A percentile compares a stretch with the other conserved stretches of the same genome.
Evolutionary conservation across 495 filamentous ascomycete species (phyloP).

Genomic region (Mycothermus thermophilus): DNA sequence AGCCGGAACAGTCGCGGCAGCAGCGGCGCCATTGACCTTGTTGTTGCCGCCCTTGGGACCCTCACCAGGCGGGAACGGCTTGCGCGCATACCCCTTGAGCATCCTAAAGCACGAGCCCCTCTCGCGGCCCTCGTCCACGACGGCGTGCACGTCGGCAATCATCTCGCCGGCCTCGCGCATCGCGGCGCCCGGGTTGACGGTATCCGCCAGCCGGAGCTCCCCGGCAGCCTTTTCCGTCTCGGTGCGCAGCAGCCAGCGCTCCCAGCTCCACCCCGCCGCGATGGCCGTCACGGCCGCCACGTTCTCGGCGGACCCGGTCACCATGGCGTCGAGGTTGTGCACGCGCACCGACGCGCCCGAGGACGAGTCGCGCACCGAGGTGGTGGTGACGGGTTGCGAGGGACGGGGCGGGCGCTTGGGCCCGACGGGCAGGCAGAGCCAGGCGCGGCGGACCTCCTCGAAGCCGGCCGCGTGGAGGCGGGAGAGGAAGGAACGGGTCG

Average conservation of each 20-base stretch:
- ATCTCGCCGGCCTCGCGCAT: slow-evolving; percentile 37
- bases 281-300: slow-evolving; percentile 64
- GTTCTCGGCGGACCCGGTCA: slow-evolving; percentile 57
- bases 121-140: slow-evolving; percentile 73
- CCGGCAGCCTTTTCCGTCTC: slow-evolving; percentile 70
- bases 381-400: slow-evolving; percentile 15
- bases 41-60: no score
- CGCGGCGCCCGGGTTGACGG: slow-evolving; percentile 29
- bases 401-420: slow-evolving; percentile 33
- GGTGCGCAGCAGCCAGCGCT: slow-evolving; percentile 84
- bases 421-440: slow-evolving; percentile 83
- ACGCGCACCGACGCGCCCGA: slow-evolving; percentile 24
- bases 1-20: no score
- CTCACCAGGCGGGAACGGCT: slow-evolving; percentile 44
- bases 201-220: slow-evolving; percentile 40
- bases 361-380: slow-evolving; percentile 7
- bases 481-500: slow-evolving; percentile 64
- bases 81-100: slow-evolving; percentile 79
- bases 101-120: slow-evolving; percentile 74
- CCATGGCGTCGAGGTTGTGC: slow-evolving; percentile 50
- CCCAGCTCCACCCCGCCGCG: slow-evolving; percentile 85
- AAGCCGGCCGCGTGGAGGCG: slow-evolving; percentile 66
- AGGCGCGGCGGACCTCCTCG: slow-evolving; percentile 65
- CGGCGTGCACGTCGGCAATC: slow-evolving; percentile 62
- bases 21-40: no score